Evolutionary conservation across 2,329 filamentous ascomycete species (phyloP), one percentile per base, ranked within the genome.

Genomic region (Alternaria atra): DNA sequence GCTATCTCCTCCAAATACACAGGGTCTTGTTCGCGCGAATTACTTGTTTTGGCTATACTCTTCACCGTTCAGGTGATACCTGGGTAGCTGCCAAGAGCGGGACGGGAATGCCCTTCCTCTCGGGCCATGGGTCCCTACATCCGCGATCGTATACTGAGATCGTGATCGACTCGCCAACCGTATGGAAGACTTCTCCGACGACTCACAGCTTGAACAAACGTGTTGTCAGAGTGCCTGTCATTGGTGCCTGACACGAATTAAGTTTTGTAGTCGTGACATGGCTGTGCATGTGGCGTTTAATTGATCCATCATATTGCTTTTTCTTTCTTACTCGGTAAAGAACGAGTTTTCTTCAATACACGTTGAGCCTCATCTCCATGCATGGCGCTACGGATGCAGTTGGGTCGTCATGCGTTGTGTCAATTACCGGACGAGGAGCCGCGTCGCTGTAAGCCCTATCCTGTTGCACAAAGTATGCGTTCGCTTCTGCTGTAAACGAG

Each of bases 311-410:
- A 53, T 51, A 47, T 70, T 68, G 58, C 64, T 70, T 70, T 61
- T 67, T 65, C 43, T 29, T 10, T 35, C 32, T n/a, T 13, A 13
- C 20, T 55, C 39, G 48, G 55, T 51, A 51, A 54, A 55, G 58
- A 55, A 40, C 8, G 32, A 43, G 15, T 37, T 52, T 35, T 52
- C 5, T 23, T 30, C 32, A 15, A 32, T 39, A 37, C 32, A 48
- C 54, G 55, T 57, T 58, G 63, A 68, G 63, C 64, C 63, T 64
- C 66, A 65, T 56, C 37, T 46, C 62, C 37, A 58, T 62, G 55
- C 51, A 53, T 51, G 59, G 52, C 54, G 53, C 53, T 54, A 42
- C 30, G n/a, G 6, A 57, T 35, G 39, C 39, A n/a, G 39, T 23
- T 43, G 40, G 47, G 20, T 35, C 23, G 55, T 44, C 55, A 57